Conservation (phyloP, 179 eudicot genomes). For the Beta lomatogona region DNA sequence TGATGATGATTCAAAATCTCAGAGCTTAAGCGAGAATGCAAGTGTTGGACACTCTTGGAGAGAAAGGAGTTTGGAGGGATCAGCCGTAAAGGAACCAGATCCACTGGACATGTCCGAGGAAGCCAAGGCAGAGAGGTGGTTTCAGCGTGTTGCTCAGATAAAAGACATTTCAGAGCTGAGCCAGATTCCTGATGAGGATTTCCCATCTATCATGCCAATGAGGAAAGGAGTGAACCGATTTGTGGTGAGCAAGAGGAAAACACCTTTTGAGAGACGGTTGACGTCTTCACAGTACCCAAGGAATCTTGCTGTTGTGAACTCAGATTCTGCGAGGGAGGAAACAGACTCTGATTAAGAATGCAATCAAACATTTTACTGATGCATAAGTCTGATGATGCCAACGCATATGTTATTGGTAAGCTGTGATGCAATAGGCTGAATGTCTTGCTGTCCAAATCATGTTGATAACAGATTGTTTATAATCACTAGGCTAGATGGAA, state of each 20-base stretch:
- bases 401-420: neutral
- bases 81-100: conserved; percentile 78
- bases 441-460: neutral
- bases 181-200: conserved; percentile 93
- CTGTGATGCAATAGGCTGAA: neutral
- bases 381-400: neutral
- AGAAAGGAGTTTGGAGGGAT: conserved; percentile 90
- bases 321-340: conserved; percentile 51
- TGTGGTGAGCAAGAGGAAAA: conserved; percentile 96
- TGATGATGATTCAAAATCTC: conserved; percentile 24
- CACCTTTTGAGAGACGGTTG: conserved; percentile 90
- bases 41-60: conserved; percentile 39
- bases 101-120: conserved; percentile 98
- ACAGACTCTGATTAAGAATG: conserved; percentile 32
- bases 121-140: conserved; percentile 94
- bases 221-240: conserved; percentile 93
- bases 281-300: conserved; percentile 70
- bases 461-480: neutral
- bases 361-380: neutral
- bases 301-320: conserved; percentile 58
- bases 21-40: conserved; percentile 29
- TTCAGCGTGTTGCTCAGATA: conserved; percentile 85
- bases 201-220: conserved; percentile 97
- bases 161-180: conserved; percentile 93
- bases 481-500: neutral